Percentiles rank a stretch among this genome's conserved stretches.
These are phyloP conservation scores for Zymoseptoria tritici DNA, from an alignment of 2,329 filamentous ascomycete species.

Conservation along the genomic window DNA sequence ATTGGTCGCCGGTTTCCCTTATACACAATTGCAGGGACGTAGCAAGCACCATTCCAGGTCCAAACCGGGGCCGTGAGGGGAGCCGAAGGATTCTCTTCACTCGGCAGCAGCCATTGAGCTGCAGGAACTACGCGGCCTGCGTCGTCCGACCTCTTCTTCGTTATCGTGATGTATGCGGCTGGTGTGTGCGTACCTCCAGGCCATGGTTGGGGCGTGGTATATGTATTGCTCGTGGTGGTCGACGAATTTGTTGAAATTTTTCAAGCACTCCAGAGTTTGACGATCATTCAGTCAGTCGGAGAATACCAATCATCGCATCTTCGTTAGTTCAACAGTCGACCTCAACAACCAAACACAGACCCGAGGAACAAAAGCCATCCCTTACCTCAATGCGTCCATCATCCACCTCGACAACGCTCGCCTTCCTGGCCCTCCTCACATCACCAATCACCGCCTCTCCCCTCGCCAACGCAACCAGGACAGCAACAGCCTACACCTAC, in stretches of 20 bases:
- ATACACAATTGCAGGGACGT: background rate
- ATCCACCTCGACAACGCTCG: background rate
- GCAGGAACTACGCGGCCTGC: background rate
- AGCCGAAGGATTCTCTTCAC: background rate
- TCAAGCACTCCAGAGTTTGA: background rate
- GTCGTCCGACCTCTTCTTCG: background rate
- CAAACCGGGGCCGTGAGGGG: background rate
- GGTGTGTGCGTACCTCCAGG: background rate
- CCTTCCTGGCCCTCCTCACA: background rate
- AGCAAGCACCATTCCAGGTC: background rate
- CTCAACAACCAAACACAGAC: background rate
- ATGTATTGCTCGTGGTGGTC: background rate
- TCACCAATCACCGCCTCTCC: background rate
- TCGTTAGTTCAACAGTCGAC: background rate
- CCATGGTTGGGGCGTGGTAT: background rate
- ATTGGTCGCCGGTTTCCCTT: background rate
- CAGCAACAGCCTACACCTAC: background rate
- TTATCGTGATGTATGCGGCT: background rate
- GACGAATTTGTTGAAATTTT: background rate
- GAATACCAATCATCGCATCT: background rate
- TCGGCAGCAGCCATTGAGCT: background rate
- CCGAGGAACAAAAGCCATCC: background rate
- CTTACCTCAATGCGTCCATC: background rate
- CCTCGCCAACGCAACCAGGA: background rate
- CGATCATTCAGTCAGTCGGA: background rate